phyloP scores from a whole-genome alignment of 169 alveolate species.

The Cryptosporidium parvum region DNA sequence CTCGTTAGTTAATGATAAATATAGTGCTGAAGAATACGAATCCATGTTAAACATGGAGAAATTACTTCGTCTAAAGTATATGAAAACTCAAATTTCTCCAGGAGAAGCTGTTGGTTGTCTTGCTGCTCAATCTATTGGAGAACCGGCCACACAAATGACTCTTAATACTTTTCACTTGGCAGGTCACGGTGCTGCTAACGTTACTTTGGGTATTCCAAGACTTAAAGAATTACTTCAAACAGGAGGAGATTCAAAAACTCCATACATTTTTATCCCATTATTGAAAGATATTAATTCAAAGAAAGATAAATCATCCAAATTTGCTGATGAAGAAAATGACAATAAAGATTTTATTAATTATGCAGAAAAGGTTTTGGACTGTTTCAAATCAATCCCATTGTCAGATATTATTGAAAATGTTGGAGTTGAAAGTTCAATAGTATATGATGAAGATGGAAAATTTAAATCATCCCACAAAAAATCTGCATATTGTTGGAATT shows the following conservation, averaged over 20 bases:
- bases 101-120: slow-evolving; percentile 99
- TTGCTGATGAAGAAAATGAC: neutral
- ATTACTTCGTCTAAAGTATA: slow-evolving; percentile 84
- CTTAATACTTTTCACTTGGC: slow-evolving; percentile 99
- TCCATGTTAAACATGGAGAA: slow-evolving; percentile 73
- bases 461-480: neutral
- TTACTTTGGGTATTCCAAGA: slow-evolving; percentile 99
- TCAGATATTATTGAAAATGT: slow-evolving; percentile 63
- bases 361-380: slow-evolving; percentile 55
- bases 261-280: slow-evolving; percentile 58
- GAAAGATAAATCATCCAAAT: neutral
- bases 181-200: slow-evolving; percentile 99
- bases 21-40: slow-evolving; percentile 76
- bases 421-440: slow-evolving; percentile 69
- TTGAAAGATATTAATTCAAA: neutral
- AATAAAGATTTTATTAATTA: neutral
- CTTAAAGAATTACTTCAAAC: slow-evolving; percentile 94
- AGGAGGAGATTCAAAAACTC: slow-evolving; percentile 79
- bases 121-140: slow-evolving; percentile 99
- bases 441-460: slow-evolving; percentile 21
- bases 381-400: slow-evolving; percentile 56
- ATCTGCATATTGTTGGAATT: slow-evolving; percentile 82
- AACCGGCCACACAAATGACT: slow-evolving; percentile 99
- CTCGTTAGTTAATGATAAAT: slow-evolving; percentile 16
- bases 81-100: slow-evolving; percentile 89